Evolutionary conservation across 352 stramenopile species (phyloP).

Genomic region (Globisporangium paddicum): DNA sequence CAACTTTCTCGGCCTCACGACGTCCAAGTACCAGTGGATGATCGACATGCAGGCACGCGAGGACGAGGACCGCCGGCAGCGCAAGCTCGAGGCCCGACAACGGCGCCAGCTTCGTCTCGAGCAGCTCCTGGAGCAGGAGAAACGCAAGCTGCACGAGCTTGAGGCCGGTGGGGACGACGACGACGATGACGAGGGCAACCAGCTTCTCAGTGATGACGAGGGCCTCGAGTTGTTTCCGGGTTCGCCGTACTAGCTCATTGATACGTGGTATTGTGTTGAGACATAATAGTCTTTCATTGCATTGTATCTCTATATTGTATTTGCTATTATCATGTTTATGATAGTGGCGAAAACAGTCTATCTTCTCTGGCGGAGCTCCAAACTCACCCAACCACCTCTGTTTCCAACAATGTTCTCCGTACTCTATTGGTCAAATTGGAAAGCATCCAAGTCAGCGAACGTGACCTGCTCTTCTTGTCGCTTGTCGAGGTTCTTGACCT

Average conservation of each 20-base stretch:
- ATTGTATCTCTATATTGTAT: constrained; percentile 3
- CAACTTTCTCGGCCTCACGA: constrained; percentile 79
- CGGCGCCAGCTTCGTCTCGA: constrained; percentile 60
- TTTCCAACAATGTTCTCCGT: not conserved
- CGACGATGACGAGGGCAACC: not conserved
- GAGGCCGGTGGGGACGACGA: constrained; percentile 25
- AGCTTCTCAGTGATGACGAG: not conserved
- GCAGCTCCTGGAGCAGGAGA: constrained; percentile 63
- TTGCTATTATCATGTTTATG: not conserved
- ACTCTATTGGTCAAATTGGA: constrained; percentile 21
- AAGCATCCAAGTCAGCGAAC: constrained; percentile 21
- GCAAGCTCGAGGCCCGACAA: constrained; percentile 54
- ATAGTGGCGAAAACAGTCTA: not conserved
- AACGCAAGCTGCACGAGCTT: constrained; percentile 59
- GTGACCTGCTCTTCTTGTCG: constrained; percentile 49
- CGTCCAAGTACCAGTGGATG: constrained; percentile 84
- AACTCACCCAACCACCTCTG: not conserved
- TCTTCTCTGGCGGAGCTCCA: not conserved
- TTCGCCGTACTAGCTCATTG: not conserved
- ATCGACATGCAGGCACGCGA: constrained; percentile 70
- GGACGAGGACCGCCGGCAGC: constrained; percentile 51
- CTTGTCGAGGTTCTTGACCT: constrained; percentile 74
- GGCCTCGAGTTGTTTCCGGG: not conserved
- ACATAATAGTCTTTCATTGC: not conserved
- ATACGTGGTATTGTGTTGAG: no score